Evolutionary conservation across 75 land plant species (phyloP), one percentile per base, ranked within the genome.

Genomic region (Sequoiadendron giganteum): DNA sequence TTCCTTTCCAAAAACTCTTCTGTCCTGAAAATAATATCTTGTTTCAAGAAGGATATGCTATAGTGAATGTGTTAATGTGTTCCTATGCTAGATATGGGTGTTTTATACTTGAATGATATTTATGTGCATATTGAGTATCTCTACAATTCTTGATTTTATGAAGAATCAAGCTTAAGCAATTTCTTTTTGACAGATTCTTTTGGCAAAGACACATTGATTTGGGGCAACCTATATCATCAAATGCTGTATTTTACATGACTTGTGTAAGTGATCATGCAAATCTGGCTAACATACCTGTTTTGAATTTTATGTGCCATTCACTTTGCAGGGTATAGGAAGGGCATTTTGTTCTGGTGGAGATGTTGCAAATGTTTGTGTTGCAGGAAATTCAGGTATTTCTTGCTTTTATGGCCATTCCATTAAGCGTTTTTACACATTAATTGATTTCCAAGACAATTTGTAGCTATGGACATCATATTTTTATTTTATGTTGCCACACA

Each of bases 331-430:
- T 14, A 92, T 78, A 48, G 97, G 97, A 76, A 93, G 94, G 88
- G 94, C 97, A 42, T 96, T 96, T 89, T 95, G 95, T 95, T 95
- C 96, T 83, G 98, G 98, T 54, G 98, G 98, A n/a, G 98, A 96
- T 92, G 98, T 96, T 88, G 94, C 94, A 52, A 87, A 93, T 65
- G 92, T 95, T 11, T 88, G 88, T 86, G 89, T 82, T 84, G 40
- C 85, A 89, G 89, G 92, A 65, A 87, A 36, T 68, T 78, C 91
- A 90, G 96, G 97, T 94, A 81, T 78, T 2, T 16, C 48, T 85
- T 88, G 3, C 32, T 49, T 54, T 43, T 40, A n/a, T 36, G 2
- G 56, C 21, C 40, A 52, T 85, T 52, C 5, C 68, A 5, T 36
- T 85, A 9, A 21, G 65, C 36, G 34, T 73, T 39, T 36, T 86